Percentiles rank a stretch among this genome's conserved stretches.
These are phyloP conservation scores for Salix dunnii DNA, from an alignment of 345 rosid genomes.

Conservation along the genomic window DNA sequence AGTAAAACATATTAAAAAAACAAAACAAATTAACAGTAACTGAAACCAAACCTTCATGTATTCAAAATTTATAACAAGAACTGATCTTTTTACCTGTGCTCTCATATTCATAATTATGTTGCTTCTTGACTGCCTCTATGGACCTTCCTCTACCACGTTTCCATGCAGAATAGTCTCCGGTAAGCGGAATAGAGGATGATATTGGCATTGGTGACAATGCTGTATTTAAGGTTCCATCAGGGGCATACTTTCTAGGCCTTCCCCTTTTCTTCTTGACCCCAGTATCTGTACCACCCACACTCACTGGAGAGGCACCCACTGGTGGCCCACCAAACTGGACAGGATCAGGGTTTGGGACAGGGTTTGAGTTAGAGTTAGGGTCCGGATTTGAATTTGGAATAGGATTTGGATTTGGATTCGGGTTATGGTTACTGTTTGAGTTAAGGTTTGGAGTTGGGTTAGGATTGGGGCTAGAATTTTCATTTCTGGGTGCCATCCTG, in stretches of 20 bases:
- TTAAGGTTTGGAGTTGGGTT: constrained; percentile 20
- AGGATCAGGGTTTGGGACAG: constrained; percentile 1
- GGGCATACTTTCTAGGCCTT: constrained; percentile 76
- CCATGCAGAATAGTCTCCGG: constrained; percentile 48
- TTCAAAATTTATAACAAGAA: neutral
- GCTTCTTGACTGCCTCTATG: constrained; percentile 45
- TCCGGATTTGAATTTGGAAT: neutral
- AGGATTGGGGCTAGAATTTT: constrained; percentile 34
- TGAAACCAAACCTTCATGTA: neutral
- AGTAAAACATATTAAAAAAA: constrained; percentile 9
- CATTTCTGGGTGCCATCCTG: constrained; percentile 49
- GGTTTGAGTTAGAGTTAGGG: constrained; percentile 4
- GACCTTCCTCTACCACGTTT: constrained; percentile 58
- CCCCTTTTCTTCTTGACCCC: constrained; percentile 83
- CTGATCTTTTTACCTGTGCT: constrained; percentile 45
- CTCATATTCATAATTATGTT: constrained; percentile 47
- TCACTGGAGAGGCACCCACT: constrained; percentile 11
- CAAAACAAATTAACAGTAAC: neutral
- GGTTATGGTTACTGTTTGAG: neutral
- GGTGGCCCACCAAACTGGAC: constrained; percentile 10
- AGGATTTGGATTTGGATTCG: constrained; percentile 15
- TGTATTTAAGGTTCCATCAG: constrained; percentile 52
- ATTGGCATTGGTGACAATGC: constrained; percentile 89
- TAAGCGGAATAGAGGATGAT: constrained; percentile 75
- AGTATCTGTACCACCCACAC: constrained; percentile 26